Base-by-base conservation (phyloP, 208 protist genomes). In the Leishmania tropica region DNA sequence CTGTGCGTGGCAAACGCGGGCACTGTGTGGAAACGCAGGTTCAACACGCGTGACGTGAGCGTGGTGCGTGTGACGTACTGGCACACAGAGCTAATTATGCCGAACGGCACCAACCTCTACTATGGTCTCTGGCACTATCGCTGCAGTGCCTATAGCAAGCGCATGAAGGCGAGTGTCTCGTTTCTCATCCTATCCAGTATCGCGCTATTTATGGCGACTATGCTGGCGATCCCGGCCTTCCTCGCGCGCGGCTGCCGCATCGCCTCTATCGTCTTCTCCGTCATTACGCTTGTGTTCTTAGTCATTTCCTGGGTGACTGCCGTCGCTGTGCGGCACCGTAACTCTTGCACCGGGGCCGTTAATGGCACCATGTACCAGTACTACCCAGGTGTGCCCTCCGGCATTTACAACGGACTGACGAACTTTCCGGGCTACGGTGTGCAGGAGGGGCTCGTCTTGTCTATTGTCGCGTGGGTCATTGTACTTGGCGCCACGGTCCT, bases 11-110 rank as follows among this genome's bases (percentile, higher is more conserved):
- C 79, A n/a, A 92, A 88, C 79, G 86, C 82, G 40, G 81, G 80
- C 42, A 93, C 85, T 62, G 79, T 87, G 67, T 93, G 89, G 89
- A 87, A 91, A 80, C 91, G 89, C 73, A 75, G 78, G 54, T 93
- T 93, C 76, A 79, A 86, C 83, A 72, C 58, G 6, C 54, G 13
- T 54, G 71, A 87, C 2, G 88, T 95, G 72, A 28, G 83, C 19
- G 86, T 89, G 70, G 89, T 90, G 76, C 85, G 86, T 42, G 86
- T 95, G 48, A 88, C 88, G 28, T 93, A 93, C 89, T 93, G 91
- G 89, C 87, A 95, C 78, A 92, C 86, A 6, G 88, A 95, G 85
- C 60, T 93, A 2, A 81, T 94, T 40, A 82, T 87, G 74, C 73
- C 15, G 45, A 82, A 88, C 64, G 89, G 85, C 70, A 88, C 83